Base-by-base conservation (phyloP, 2,329 filamentous ascomycete species). In the Periglandula ipomoeae region DNA sequence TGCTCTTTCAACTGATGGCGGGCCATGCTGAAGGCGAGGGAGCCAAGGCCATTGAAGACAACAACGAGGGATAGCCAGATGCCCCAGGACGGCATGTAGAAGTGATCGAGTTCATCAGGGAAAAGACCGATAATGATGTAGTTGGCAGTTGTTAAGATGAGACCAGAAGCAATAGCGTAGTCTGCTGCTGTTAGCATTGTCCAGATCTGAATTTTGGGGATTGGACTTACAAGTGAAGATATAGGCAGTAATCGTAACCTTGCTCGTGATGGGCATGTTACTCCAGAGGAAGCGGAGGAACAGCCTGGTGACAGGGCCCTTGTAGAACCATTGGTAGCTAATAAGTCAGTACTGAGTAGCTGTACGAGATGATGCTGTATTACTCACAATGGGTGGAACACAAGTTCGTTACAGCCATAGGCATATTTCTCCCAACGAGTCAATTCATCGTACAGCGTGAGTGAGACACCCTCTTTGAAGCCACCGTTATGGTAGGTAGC, bases 71-170 rank as follows among this genome's bases (percentile, higher is more conserved):
- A 71, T 55, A 83, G 72, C 65, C 76, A 83, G 53, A 81, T 78
- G 53, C 75, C 77, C 70, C 79, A 85, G 0, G 76, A 81, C 51
- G 83, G 79, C 61, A 81, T 70, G 61, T 85, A 86, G 66, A 81
- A 84, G 53, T 84, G 79, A 59, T 84, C 82, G 17, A 83, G 70
- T 34, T 78, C 69, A 11, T 80, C 81, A 57, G 82, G 82, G 66
- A 76, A 85, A 73, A 82, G 84, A n/a, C 85, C 85, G 39, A 85
- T 72, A n/a, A 85, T 65, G 61, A 87, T 75, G 62, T 87, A 88
- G 65, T 88, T 88, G 50, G 76, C 65, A 0, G 84, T 59, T 0
- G 83, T 85, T 38, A 87, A 70, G 5, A 81, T 66, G 72, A 84
- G 80, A 4, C 82, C 78, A 0, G 78, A 76, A 4, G 75, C 84